Percentiles rank a stretch among this genome's conserved stretches.
phyloP scores from a whole-genome alignment of 306 rosid species.

The Adenanthera pavonina region DNA sequence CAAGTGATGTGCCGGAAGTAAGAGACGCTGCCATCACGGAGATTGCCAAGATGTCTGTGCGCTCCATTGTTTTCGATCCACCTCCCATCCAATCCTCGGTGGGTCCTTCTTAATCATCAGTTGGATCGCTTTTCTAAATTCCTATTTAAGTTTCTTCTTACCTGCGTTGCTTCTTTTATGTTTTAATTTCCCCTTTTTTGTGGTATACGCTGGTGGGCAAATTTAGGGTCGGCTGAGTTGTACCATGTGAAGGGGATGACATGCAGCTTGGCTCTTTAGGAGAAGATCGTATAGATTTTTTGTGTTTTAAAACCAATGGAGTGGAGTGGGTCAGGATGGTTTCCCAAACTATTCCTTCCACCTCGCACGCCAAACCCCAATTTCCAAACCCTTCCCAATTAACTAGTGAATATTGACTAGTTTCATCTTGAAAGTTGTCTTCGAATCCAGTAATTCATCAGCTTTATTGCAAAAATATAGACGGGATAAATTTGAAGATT shows the following conservation, averaged over 20 bases:
- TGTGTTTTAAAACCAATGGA: too few species aligned
- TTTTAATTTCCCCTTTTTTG: background rate
- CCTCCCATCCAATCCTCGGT: constrained; percentile 65
- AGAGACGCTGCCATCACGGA: constrained; percentile 68
- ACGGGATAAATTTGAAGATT: background rate
- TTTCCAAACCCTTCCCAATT: background rate
- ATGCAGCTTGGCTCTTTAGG: background rate
- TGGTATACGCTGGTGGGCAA: background rate
- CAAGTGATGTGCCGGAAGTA: constrained; percentile 67
- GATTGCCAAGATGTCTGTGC: constrained; percentile 82
- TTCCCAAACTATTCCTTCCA: background rate
- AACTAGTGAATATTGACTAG: background rate
- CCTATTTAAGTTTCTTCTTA: background rate
- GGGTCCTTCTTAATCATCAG: constrained; percentile 35
- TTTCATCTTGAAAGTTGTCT: background rate
- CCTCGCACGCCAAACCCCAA: background rate
- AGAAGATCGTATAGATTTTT: background rate
- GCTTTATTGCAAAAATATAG: background rate
- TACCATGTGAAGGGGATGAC: background rate
- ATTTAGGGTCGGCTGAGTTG: background rate
- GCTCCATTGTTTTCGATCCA: constrained; percentile 66
- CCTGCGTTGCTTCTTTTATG: background rate
- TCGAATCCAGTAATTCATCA: background rate
- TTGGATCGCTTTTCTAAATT: background rate
- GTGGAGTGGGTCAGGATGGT: background rate